Evolutionary conservation across 257 asterid genomes (phyloP), one percentile per base, ranked within the genome.

Genomic region (Fraxinus cuspidata): DNA sequence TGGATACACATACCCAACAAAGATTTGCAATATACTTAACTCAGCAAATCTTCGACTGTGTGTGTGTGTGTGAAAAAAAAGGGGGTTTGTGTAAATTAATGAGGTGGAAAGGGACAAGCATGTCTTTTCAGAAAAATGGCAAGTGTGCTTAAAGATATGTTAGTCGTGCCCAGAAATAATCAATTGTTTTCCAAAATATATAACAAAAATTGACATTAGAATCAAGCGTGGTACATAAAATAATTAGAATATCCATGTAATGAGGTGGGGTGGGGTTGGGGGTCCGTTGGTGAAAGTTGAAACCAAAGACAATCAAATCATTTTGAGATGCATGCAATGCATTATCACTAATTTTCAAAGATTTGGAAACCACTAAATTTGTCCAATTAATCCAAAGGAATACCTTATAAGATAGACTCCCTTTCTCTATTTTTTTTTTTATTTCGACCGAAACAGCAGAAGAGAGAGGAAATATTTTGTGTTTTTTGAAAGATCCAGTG

Each of bases 101-200:
- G 19, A 37, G 77, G 12, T 53, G 23, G 70, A 80, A 77, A 73
- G 80, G 75, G 84, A 85, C 82, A 73, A 68, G n/a, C 32, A 77
- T 53, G 81, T 79, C 80, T 76, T 84, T 84, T 72, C 70, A 71
- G 58, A 58, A 80, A 56, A 76, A 72, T 79, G 80, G 84, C 82
- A 78, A 53, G 87, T 77, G 88, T 81, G 87, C 85, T 71, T 81
- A 87, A 86, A 86, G 85, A 85, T 34, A 79, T 77, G 82, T 78
- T 75, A 74, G 91, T 80, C 92, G 96, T 91, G 94, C 90, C 90
- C 85, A 78, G 85, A 86, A 73, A 86, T 85, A 83, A 89, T 89
- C 92, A 84, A 88, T 88, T 84, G 85, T 80, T 79, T 81, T 71
- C 38, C 74, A 73, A 74, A 64, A 40, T 63, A 60, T 10, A 44